Base-by-base conservation (phyloP, 371 early-diverging fungal species). In the Dinochytrium kinnereticum region DNA sequence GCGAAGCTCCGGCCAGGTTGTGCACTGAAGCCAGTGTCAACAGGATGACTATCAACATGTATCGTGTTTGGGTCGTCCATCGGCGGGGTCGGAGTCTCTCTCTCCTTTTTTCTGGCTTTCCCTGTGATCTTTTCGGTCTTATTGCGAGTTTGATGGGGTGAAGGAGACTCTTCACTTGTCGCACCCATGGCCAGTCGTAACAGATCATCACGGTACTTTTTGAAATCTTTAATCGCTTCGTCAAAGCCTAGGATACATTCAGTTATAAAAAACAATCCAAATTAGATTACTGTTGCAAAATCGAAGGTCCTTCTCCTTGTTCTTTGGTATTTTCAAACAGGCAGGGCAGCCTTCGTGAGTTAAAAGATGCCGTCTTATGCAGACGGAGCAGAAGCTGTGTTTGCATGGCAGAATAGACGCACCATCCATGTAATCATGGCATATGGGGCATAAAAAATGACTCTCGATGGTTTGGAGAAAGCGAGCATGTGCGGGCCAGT, bases 361-460 rank as follows among this genome's bases (percentile, higher is more conserved):
- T 51, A 49, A 53, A 15, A 79, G 55, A 53, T 74, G 70, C 24
- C 76, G 21, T n/a, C 82, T 74, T 1, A 79, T 53, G 71, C 82
- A 81, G 36, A 68, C 68, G 21, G 79, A 79, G 59, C 82, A 81
- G 72, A 79, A 81, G 10, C 71, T 19, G 67, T 81, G 82, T 5
- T 53, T 33, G 68, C 82, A 81, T 1, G 82, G 79, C 10, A 81
- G 77, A 17, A 70, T 39, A 59, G 75, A 61, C 28, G 81, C 59
- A 17, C 72, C 73, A 31, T 53, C 30, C 21, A 73, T 44, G 28
- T 64, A 57, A 36, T 71, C 72, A 1, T 37, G 36, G 53, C 76
- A 76, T 3, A 76, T 69, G 13, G 66, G 67, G 66, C 72, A 76
- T 37, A 57, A 28, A 7, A 76, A 51, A 19, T 70, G 68, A 57